Evolutionary conservation across 352 stramenopile genomes (phyloP), one percentile per base, ranked within the genome.

Genomic region (Nothophytophthora sp.): DNA sequence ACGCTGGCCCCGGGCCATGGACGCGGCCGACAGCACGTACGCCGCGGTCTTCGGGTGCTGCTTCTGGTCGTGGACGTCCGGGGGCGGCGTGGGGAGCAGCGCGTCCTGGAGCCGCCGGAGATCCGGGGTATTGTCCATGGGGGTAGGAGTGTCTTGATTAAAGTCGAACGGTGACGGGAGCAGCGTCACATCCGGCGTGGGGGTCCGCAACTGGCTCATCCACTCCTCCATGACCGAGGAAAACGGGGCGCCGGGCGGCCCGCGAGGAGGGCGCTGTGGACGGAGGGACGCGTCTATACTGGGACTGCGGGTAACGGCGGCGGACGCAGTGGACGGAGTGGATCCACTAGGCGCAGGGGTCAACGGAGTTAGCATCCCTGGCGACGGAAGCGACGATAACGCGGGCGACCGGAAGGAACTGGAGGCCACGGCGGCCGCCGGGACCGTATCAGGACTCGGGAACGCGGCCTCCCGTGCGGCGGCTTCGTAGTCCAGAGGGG

Each of bases 131-230:
- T 77, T 78, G 29, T 93, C 82, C 36, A 91, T 61, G 3, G 82
- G 82, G 9, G 82, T 93, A 15, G 82, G 82, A 12, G 66, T 86
- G 60, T 79, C 78, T 53, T 82, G 82, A 44, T 85, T 84, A 54
- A 90, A 93, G 55, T 91, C 82, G 34, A 65, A 93, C 1, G 82
- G 82, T 42, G 82, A 93, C 30, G 82, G 82, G 29, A 91, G 55
- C 34, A 90, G 73, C 58, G 78, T 87, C 40, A 93, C 82, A 24
- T 93, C 80, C 0, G 82, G 82, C 33, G 82, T 93, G 15, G 82
- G 82, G 18, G 82, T 91, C 23, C 78, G 72, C 48, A 88, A 45
- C 43, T 91, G 77, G 37, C 67, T 89, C 75, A 91, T 91, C 80
- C 80, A 91, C 52, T 91, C 80, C 36, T 78, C 80, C 80, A 91